Conservation (phyloP, 805 yeast species). For the Yarrowia osloensis region DNA sequence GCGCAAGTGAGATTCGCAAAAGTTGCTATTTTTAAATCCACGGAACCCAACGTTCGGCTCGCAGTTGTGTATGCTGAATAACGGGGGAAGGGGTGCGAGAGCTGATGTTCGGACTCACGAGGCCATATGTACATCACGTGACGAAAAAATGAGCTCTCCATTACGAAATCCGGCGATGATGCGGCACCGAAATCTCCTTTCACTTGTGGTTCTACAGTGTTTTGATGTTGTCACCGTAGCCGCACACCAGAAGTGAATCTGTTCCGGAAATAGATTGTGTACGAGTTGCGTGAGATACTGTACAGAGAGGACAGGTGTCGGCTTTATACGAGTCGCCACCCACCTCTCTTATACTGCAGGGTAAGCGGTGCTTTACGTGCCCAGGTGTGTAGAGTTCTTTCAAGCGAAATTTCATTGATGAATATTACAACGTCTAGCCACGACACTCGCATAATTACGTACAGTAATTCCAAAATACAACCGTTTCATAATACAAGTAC, state of each 20-base stretch:
- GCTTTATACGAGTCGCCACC: not conserved
- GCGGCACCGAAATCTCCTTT: too few relatives aligned
- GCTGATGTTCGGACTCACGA: too few relatives aligned
- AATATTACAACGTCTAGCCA: not conserved
- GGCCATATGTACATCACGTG: too few relatives aligned
- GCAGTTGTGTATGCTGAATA: not conserved
- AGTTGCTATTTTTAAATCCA: constrained; percentile 1
- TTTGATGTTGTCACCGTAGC: not conserved
- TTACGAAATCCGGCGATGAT: too few relatives aligned
- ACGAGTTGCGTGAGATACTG: not conserved
- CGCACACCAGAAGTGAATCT: not conserved
- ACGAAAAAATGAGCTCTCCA: too few relatives aligned
- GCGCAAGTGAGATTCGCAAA: not conserved
- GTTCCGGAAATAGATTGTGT: constrained; percentile 8
- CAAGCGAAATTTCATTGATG: too few relatives aligned
- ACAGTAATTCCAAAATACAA: too few relatives aligned
- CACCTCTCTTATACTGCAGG: not conserved
- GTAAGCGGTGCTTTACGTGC: not conserved
- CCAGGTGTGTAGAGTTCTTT: too few relatives aligned
- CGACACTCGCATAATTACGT: too few relatives aligned
- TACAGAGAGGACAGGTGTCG: not conserved
- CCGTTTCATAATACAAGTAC: too few relatives aligned
- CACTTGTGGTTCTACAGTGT: not conserved
- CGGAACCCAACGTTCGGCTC: constrained; percentile 3
- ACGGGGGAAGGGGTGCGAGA: not conserved